Evolutionary conservation across 441 rosid species (phyloP), one percentile per base, ranked within the genome.

Genomic region (Pelargonium citronellum): DNA sequence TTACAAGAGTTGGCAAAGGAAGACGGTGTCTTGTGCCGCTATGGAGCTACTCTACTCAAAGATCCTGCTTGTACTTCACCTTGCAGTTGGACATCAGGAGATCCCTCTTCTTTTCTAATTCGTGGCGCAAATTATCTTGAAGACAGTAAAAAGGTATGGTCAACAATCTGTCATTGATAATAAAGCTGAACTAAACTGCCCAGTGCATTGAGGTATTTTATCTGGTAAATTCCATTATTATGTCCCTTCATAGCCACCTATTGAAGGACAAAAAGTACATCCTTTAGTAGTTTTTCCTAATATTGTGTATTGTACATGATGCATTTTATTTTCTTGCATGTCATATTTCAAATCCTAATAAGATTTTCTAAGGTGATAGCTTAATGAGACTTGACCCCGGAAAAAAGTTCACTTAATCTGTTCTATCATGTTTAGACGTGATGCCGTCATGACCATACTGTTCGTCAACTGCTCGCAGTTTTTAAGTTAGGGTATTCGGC

Each of bases 11-110:
- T 75, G 79, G 67, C 63, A 27, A 84, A 81, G 80, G 97, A 87
- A 75, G 96, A 89, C 70, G 79, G 75, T 62, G 19, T 51, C 22
- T 80, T 83, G 63, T 91, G 89, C 82, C 79, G 84, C 78, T 91
- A 89, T 75, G 97, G 97, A 77, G 79, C 84, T 70, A 94, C 97
- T 51, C 97, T 94, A 74, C 91, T 87, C 58, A 82, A 82, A 72
- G 98, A 94, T 81, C 85, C 86, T 19, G 85, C 83, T 43, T 87
- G 83, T 79, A 74, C 69, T 44, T 72, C 78, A 82, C 87, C 87
- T 74, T 89, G 89, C 79, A 94, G 91, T 78, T 94, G 98, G 95
- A 79, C 89, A 61, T 77, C 82, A 67, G 80, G 92, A 63, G 98
- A 94, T 76, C 93, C 97, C 11, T 85, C 97, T 60, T 84, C 87